These are phyloP conservation scores for Ophiobolus disseminans DNA, from an alignment of 2,329 filamentous ascomycete species.

Conservation along the genomic window DNA sequence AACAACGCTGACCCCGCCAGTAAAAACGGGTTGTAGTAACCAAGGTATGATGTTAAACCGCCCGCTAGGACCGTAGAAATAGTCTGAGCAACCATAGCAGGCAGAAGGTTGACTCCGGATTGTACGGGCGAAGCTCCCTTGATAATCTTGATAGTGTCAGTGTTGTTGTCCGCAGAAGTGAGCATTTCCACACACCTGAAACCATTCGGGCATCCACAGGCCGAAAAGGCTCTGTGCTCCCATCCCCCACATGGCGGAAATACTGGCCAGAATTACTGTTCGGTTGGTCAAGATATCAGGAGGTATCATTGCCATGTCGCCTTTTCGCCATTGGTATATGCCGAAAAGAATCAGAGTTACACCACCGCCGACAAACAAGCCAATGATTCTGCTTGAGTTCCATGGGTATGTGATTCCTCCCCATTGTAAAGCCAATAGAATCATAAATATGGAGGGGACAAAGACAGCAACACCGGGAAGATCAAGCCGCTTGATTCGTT, in stretches of 20 bases:
- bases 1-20: conserved; percentile 33
- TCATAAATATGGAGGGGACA: conserved; percentile 51
- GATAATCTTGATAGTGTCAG: conserved; percentile 10
- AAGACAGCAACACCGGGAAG: conserved; percentile 52
- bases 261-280: conserved; percentile 30
- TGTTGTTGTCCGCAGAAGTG: not conserved
- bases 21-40: conserved; percentile 47
- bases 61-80: conserved; percentile 44
- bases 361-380: conserved; percentile 55
- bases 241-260: conserved; percentile 44
- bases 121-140: conserved; percentile 17
- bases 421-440: conserved; percentile 58
- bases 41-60: conserved; percentile 37
- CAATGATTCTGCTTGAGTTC: conserved; percentile 55
- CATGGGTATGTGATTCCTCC: conserved; percentile 53
- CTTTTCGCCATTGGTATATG: conserved; percentile 25
- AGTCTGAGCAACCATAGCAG: conserved; percentile 48
- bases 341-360: conserved; percentile 51
- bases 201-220: conserved; percentile 30
- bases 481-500: conserved; percentile 52
- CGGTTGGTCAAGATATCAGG: conserved; percentile 49
- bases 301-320: conserved; percentile 49
- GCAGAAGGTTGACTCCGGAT: conserved; percentile 29
- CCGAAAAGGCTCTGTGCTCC: conserved; percentile 47
- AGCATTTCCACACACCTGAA: conserved; percentile 11